Evolutionary conservation across 805 yeast species (phyloP).

Genomic region (Hanseniaspora clermontiae): DNA sequence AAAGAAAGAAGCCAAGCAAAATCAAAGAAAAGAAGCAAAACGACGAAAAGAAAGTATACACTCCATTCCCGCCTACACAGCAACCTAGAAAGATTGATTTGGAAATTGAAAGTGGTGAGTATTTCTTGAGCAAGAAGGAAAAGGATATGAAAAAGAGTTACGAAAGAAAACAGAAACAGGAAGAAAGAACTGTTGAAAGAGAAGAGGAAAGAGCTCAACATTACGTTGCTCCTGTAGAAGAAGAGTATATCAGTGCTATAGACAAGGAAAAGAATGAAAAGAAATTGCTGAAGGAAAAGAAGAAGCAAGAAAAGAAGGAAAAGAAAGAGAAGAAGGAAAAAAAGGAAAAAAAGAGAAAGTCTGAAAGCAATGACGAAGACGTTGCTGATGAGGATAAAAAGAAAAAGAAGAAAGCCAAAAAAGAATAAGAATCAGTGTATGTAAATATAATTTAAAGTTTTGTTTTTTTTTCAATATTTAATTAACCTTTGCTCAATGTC

Average conservation of each 20-base stretch:
- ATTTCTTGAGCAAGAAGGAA: constrained; percentile 79
- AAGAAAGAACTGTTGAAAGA: constrained; percentile 50
- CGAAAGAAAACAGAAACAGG: constrained; percentile 70
- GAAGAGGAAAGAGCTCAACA: constrained; percentile 63
- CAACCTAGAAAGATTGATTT: constrained; percentile 93
- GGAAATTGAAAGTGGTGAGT: constrained; percentile 97
- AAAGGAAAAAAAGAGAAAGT: constrained; percentile 18
- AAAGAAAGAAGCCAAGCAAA: constrained; percentile 75
- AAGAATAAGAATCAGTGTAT: background rate
- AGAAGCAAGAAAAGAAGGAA: constrained; percentile 17
- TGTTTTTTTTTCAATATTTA: background rate
- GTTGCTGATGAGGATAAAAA: constrained; percentile 13
- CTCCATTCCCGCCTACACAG: constrained; percentile 98
- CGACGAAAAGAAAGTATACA: constrained; percentile 58
- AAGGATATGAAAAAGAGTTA: constrained; percentile 58
- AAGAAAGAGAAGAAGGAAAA: constrained; percentile 22
- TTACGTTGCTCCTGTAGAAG: constrained; percentile 78
- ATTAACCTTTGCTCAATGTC: background rate
- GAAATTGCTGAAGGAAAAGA: constrained; percentile 21
- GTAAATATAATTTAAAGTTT: background rate
- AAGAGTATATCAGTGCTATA: constrained; percentile 35
- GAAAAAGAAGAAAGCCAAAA: constrained; percentile 8
- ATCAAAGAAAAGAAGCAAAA: constrained; percentile 33
- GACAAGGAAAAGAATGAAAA: constrained; percentile 20
- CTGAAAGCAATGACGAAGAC: background rate